Conservation (phyloP, 495 filamentous ascomycete species). For the Xylaria grammica region DNA sequence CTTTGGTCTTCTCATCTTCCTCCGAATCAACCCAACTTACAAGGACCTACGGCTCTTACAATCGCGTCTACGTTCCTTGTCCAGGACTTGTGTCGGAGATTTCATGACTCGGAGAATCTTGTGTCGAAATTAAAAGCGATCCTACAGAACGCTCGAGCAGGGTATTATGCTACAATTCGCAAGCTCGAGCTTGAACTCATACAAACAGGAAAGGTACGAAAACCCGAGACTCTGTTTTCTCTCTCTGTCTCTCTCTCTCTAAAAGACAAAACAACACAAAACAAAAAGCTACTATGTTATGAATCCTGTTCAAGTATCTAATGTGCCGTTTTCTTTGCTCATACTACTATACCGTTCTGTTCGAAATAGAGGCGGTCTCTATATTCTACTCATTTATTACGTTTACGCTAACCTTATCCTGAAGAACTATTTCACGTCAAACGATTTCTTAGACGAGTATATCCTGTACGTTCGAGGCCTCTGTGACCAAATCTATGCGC, state of each 20-base stretch:
- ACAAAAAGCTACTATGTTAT: too few species aligned
- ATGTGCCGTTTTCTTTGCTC: not conserved
- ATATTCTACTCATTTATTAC: not conserved
- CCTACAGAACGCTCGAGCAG: conserved; percentile 33
- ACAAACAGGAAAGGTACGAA: conserved; percentile 49
- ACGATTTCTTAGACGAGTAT: conserved; percentile 40
- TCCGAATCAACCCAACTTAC: conserved; percentile 25
- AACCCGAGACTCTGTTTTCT: not conserved
- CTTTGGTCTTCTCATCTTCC: conserved; percentile 42
- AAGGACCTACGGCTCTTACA: conserved; percentile 33
- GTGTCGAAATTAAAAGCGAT: conserved; percentile 33
- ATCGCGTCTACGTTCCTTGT: conserved; percentile 38
- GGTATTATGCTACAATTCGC: conserved; percentile 42
- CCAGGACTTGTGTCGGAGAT: conserved; percentile 32
- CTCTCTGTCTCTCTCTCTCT: too few species aligned
- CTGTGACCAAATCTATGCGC: conserved; percentile 47
- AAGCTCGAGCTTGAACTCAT: conserved; percentile 53
- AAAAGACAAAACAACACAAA: too few species aligned
- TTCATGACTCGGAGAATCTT: conserved; percentile 31
- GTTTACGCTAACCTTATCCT: conserved; percentile 6
- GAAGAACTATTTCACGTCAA: conserved; percentile 39
- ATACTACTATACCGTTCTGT: not conserved
- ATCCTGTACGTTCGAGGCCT: conserved; percentile 38
- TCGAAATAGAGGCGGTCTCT: not conserved
- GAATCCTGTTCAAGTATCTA: not conserved